These are phyloP conservation scores for Sporothrix dimorphospora DNA, from an alignment of 2,329 filamentous ascomycete genomes.

Conservation along the genomic window DNA sequence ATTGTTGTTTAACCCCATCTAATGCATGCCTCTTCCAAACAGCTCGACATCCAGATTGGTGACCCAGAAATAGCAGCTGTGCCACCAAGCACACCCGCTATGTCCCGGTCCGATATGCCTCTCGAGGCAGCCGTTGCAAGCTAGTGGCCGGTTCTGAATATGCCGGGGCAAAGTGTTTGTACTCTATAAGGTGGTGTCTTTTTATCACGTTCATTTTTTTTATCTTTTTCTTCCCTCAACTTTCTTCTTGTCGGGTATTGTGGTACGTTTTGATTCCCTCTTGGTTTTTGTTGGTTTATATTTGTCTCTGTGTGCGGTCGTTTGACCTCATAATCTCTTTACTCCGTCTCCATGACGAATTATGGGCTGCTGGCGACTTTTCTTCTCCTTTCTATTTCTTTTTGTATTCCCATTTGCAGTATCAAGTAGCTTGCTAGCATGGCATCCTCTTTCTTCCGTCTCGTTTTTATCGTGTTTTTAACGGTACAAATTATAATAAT, in stretches of 20 bases:
- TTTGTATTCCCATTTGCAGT: background rate
- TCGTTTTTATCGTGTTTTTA: background rate
- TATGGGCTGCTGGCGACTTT: background rate
- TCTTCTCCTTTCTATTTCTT: background rate
- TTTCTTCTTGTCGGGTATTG: background rate
- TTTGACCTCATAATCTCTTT: background rate
- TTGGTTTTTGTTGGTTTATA: background rate
- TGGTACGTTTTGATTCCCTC: constrained; percentile 18
- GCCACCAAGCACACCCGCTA: constrained; percentile 33
- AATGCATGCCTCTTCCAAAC: background rate
- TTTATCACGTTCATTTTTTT: background rate
- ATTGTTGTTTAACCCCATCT: background rate
- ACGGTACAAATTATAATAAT: constrained; percentile 6
- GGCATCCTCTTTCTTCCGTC: background rate
- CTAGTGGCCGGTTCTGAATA: background rate
- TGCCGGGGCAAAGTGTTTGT: background rate
- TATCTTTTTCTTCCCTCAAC: constrained; percentile 58
- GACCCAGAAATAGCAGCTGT: constrained; percentile 36
- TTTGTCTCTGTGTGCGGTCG: background rate
- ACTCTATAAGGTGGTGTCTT: background rate
- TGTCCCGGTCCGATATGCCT: constrained; percentile 27
- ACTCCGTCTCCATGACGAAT: background rate
- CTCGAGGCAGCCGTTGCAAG: constrained; percentile 11
- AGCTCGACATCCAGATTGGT: constrained; percentile 38
- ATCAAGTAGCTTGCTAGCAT: constrained; percentile 8